Evolutionary conservation across 495 filamentous ascomycete genomes (phyloP).

Genomic region (Aspergillus ellipticus): DNA sequence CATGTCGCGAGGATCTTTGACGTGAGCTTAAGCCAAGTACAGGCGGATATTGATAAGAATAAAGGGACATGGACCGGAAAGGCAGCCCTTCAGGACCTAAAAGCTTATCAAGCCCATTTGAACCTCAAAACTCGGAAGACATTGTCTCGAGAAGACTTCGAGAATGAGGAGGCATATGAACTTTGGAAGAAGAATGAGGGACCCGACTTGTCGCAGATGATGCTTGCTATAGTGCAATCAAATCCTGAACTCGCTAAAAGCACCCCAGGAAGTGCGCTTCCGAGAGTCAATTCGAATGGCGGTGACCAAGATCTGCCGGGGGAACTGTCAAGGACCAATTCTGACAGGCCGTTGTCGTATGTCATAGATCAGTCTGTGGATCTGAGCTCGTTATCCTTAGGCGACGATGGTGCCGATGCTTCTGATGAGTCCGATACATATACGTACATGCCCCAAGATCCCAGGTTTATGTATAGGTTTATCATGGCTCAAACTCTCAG

Average conservation of each 20-base stretch:
- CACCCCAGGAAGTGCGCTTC: constrained; percentile 45
- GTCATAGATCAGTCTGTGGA: constrained; percentile 75
- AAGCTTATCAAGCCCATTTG: constrained; percentile 84
- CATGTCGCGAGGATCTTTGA: constrained; percentile 81
- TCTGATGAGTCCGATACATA: constrained; percentile 58
- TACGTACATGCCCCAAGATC: constrained; percentile 85
- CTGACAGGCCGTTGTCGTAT: constrained; percentile 53
- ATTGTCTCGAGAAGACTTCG: constrained; percentile 80
- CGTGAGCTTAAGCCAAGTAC: constrained; percentile 68
- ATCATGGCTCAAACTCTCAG: constrained; percentile 72
- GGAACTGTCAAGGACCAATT: constrained; percentile 56
- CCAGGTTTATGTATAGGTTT: constrained; percentile 73
- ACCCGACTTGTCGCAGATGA: constrained; percentile 83
- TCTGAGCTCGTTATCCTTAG: constrained; percentile 65
- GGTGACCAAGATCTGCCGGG: constrained; percentile 35
- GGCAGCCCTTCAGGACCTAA: constrained; percentile 85
- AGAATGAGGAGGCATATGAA: constrained; percentile 84
- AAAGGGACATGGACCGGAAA: constrained; percentile 83
- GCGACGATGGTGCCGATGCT: constrained; percentile 44
- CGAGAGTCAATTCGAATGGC: constrained; percentile 47
- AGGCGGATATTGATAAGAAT: constrained; percentile 80
- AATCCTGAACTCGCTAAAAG: constrained; percentile 82
- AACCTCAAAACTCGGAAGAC: constrained; percentile 76
- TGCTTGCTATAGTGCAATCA: constrained; percentile 80
- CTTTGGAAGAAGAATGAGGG: constrained; percentile 83